phyloP scores from a whole-genome alignment of 805 yeast species.

The Komagataella kurtzmanii region DNA sequence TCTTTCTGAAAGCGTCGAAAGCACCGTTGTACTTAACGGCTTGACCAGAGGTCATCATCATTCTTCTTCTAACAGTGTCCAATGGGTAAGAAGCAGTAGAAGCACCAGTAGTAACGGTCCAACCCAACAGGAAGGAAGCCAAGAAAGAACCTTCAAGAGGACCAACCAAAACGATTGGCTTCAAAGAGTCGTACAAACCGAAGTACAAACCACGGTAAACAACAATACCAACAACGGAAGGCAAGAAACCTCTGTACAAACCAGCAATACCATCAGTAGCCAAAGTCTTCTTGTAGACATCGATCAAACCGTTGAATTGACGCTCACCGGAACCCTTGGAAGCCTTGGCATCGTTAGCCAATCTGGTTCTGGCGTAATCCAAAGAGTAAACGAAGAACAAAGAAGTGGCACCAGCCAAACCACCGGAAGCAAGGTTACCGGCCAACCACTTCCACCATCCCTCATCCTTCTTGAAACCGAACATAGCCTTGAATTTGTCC shows the following conservation, averaged over 20 bases:
- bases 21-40: conserved; percentile 95
- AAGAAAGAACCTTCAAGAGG: conserved; percentile 88
- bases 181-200: conserved; percentile 93
- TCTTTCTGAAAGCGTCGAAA: conserved; percentile 81
- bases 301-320: conserved; percentile 94
- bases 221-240: conserved; percentile 93
- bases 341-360: conserved; percentile 95
- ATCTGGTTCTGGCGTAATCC: conserved; percentile 98
- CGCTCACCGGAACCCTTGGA: conserved; percentile 78
- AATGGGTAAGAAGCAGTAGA: conserved; percentile 98
- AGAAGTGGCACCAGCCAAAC: conserved; percentile 96
- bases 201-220: conserved; percentile 99
- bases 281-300: conserved; percentile 91
- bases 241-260: conserved; percentile 98
- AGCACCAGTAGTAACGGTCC: conserved; percentile 98
- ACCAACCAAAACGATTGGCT: conserved; percentile 91
- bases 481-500: conserved; percentile 90
- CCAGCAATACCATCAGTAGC: conserved; percentile 96
- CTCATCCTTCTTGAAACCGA: conserved; percentile 94
- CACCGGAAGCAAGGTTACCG: conserved; percentile 98
- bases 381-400: conserved; percentile 89
- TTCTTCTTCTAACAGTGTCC: conserved; percentile 98
- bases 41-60: conserved; percentile 99
- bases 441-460: conserved; percentile 90
- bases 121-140: conserved; percentile 93